A percentile compares a stretch with the other conserved stretches of the same genome.
Conservation (phyloP, 164 flowering plant species). For the Magnolia sinica region DNA sequence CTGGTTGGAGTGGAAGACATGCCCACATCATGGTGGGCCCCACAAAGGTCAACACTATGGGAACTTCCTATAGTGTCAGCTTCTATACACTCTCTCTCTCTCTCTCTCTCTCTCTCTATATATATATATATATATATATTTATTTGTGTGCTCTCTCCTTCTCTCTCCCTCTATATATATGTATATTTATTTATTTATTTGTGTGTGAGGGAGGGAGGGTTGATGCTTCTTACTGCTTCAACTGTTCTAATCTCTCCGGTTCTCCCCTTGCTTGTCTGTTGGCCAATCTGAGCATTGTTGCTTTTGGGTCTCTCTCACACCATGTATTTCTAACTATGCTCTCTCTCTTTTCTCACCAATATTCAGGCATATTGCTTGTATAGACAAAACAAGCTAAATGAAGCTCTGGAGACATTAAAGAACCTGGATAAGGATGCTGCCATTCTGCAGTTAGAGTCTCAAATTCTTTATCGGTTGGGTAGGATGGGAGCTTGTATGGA, state of each 20-base stretch:
- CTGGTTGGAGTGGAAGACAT: too few relatives aligned
- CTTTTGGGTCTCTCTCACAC: background rate
- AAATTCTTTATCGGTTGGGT: constrained; percentile 79
- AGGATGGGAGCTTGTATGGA: constrained; percentile 71
- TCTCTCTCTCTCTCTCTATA: too few relatives aligned
- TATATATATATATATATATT: too few relatives aligned
- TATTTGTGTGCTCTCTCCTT: too few relatives aligned
- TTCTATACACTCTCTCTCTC: too few relatives aligned
- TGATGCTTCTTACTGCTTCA: background rate
- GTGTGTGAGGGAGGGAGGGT: too few relatives aligned
- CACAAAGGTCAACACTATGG: too few relatives aligned
- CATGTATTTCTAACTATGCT: background rate
- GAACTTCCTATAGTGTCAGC: too few relatives aligned
- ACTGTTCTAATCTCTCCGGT: background rate
- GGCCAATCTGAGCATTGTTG: background rate
- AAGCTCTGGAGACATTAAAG: constrained; percentile 65
- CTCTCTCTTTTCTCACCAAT: background rate
- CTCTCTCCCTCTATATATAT: too few relatives aligned
- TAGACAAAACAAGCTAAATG: constrained; percentile 82
- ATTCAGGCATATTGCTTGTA: constrained; percentile 87
- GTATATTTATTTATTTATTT: too few relatives aligned
- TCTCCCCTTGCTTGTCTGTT: background rate
- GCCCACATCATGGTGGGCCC: too few relatives aligned
- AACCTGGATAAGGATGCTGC: constrained; percentile 46
- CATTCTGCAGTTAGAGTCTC: constrained; percentile 70